Conservation (phyloP, 805 yeast genomes). For the Saccharomycopsis synnaedendra region DNA sequence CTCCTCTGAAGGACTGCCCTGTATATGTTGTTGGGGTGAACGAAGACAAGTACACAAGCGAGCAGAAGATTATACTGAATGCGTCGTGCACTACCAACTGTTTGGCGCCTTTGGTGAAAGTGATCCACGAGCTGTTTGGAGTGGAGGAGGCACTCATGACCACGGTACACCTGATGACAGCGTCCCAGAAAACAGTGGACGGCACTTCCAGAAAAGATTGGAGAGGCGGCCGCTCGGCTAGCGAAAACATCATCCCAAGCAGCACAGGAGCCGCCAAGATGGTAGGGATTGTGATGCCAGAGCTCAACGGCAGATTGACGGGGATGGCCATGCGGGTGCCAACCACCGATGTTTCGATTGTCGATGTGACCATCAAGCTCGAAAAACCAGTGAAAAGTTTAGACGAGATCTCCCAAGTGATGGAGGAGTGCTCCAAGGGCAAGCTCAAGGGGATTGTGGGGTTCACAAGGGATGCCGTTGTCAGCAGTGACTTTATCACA, state of each 20-base stretch:
- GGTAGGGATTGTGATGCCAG: slow-evolving; percentile 90
- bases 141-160: slow-evolving; percentile 92
- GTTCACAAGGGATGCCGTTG: slow-evolving; percentile 89
- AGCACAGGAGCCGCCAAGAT: slow-evolving; percentile 98
- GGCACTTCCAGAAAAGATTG: slow-evolving; percentile 97
- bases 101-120: slow-evolving; percentile 90
- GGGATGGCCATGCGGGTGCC: slow-evolving; percentile 94
- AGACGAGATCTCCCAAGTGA: slow-evolving; percentile 69
- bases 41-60: slow-evolving; percentile 65
- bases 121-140: slow-evolving; percentile 74
- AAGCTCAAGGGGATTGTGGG: slow-evolving; percentile 73
- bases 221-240: slow-evolving; percentile 98
- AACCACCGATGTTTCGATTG: slow-evolving; percentile 87
- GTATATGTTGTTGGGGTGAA: slow-evolving; percentile 93
- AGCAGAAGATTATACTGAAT: slow-evolving; percentile 70
- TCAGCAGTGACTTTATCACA: slow-evolving; percentile 79
- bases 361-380: slow-evolving; percentile 80
- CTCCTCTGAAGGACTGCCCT: slow-evolving; percentile 90
- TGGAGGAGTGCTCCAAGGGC: slow-evolving; percentile 70
- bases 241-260: slow-evolving; percentile 90
- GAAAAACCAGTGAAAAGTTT: slow-evolving; percentile 57
- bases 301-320: slow-evolving; percentile 83
- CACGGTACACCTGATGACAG: slow-evolving; percentile 92
- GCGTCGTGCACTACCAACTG: slow-evolving; percentile 96
- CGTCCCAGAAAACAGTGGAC: slow-evolving; percentile 93